Percentiles rank a stretch among this genome's conserved stretches.
Evolutionary conservation across 495 filamentous ascomycete genomes (phyloP).

Genomic region (Gamarada debralockiae): DNA sequence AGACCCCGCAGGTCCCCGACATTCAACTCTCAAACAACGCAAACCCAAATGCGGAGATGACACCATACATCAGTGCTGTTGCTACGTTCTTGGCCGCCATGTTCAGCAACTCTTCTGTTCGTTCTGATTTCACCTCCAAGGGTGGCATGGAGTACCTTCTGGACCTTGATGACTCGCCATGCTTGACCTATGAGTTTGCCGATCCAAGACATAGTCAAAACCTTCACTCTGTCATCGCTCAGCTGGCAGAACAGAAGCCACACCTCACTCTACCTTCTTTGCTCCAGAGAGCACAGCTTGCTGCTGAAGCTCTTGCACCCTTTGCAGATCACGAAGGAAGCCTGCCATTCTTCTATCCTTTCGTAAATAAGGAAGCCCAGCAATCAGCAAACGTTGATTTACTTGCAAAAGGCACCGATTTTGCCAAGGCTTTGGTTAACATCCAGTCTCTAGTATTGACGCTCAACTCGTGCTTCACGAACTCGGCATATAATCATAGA

Average conservation of each 20-base stretch:
- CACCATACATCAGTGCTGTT: slow-evolving; percentile 69
- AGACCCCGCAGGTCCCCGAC: background rate
- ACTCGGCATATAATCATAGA: slow-evolving; percentile 46
- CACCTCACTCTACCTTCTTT: slow-evolving; percentile 78
- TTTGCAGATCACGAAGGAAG: slow-evolving; percentile 37
- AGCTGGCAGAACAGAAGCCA: slow-evolving; percentile 78
- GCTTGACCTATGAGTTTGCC: slow-evolving; percentile 71
- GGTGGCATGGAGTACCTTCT: slow-evolving; percentile 83
- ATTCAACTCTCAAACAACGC: background rate
- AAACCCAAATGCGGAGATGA: slow-evolving; percentile 24
- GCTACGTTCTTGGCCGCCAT: slow-evolving; percentile 74
- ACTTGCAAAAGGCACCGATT: slow-evolving; percentile 59
- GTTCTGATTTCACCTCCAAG: slow-evolving; percentile 67
- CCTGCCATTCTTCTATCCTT: slow-evolving; percentile 57
- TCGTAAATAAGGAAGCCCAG: slow-evolving; percentile 35
- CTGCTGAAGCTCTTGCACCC: slow-evolving; percentile 62
- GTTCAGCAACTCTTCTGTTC: slow-evolving; percentile 71
- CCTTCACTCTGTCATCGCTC: slow-evolving; percentile 68
- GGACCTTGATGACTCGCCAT: slow-evolving; percentile 74
- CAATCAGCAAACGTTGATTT: slow-evolving; percentile 30
- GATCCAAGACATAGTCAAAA: slow-evolving; percentile 59
- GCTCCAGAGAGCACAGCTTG: slow-evolving; percentile 64
- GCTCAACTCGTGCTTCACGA: slow-evolving; percentile 67
- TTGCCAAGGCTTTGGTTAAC: slow-evolving; percentile 72
- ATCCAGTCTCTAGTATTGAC: slow-evolving; percentile 70